phyloP scores from a whole-genome alignment of 1,284 basidiomycete species.

The Cutaneotrichosporon cavernicola region DNA sequence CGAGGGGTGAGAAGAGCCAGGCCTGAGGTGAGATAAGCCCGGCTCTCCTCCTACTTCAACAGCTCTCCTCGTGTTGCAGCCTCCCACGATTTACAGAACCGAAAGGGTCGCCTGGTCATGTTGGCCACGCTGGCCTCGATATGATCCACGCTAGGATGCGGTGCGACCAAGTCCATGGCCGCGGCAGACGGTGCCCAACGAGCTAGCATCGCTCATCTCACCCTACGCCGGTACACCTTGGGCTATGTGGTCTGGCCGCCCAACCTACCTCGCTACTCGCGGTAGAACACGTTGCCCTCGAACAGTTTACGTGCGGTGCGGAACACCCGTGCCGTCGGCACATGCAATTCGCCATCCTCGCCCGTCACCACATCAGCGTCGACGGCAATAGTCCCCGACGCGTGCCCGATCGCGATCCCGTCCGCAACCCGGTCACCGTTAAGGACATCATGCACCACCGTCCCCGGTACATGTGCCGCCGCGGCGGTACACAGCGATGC shows the following conservation, averaged over 20 bases:
- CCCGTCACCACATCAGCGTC: conserved; percentile 58
- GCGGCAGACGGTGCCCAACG: too few species aligned
- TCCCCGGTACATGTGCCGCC: conserved; percentile 59
- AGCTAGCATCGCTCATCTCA: too few species aligned
- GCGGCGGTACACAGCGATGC: conserved; percentile 69
- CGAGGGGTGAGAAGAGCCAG: too few species aligned
- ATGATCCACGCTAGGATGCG: too few species aligned
- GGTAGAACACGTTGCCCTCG: conserved; percentile 64
- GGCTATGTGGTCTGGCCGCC: neutral
- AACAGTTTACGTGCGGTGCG: conserved; percentile 68
- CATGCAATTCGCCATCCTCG: conserved; percentile 49
- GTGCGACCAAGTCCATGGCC: too few species aligned
- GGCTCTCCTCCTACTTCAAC: too few species aligned
- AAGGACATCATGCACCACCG: conserved; percentile 58
- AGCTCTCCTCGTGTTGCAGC: too few species aligned
- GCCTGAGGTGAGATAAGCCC: too few species aligned
- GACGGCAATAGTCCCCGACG: conserved; percentile 65
- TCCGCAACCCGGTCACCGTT: conserved; percentile 5
- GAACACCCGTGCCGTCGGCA: conserved; percentile 63
- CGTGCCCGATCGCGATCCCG: conserved; percentile 62
- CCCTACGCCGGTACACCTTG: too few species aligned
- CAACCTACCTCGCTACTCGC: neutral
- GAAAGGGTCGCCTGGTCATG: too few species aligned
- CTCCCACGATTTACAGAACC: too few species aligned
- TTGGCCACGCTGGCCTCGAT: too few species aligned